A percentile compares a stretch with the other conserved stretches of the same genome.
These are phyloP conservation scores for Puccinellia tenuiflora DNA, from an alignment of 176 grass and related monocot species.

Conservation along the genomic window DNA sequence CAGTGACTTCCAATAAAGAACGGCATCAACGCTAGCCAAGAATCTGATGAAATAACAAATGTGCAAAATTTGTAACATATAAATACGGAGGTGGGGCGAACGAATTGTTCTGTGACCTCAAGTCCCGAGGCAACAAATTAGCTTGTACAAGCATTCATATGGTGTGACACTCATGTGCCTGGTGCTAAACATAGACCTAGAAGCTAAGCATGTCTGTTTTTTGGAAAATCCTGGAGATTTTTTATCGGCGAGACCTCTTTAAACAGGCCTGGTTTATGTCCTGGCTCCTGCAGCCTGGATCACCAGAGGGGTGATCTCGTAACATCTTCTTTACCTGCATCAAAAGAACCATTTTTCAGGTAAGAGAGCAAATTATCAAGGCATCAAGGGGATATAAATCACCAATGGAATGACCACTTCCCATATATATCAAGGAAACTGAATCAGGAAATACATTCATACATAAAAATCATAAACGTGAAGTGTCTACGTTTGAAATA, in stretches of 20 bases:
- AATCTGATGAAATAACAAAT: background rate
- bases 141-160: background rate
- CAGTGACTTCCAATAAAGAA: background rate
- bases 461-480: background rate
- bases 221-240: conserved; percentile 56
- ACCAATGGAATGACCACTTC: background rate
- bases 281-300: conserved; percentile 70
- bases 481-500: background rate
- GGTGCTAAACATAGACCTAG: background rate
- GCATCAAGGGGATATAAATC: background rate
- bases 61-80: background rate
- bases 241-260: conserved; percentile 60
- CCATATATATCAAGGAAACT: background rate
- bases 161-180: background rate
- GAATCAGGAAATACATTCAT: background rate
- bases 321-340: conserved; percentile 76
- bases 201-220: background rate
- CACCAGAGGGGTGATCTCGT: conserved; percentile 59
- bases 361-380: background rate
- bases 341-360: background rate
- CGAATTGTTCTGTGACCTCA: background rate
- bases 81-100: background rate
- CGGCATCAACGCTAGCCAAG: background rate
- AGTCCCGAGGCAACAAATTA: background rate
- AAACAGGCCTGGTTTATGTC: conserved; percentile 63